phyloP scores from a whole-genome alignment of 192 early-diverging fungal species.

The Rhizophagus prolifer region DNA sequence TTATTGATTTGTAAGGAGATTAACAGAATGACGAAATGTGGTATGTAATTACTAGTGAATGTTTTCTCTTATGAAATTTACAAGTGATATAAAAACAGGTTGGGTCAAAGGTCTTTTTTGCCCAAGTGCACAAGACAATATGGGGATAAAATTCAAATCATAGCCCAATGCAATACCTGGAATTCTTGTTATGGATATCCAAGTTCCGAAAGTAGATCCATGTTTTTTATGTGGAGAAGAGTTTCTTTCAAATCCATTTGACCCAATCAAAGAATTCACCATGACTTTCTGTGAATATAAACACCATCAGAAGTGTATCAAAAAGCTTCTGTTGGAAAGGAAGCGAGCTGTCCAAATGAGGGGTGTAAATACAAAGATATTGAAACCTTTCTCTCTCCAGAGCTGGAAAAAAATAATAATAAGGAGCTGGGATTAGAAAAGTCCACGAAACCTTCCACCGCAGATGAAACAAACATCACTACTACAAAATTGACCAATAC shows the following conservation, averaged over 20 bases:
- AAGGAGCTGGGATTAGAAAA: background rate
- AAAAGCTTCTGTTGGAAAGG: background rate
- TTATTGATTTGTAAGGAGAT: too few relatives aligned
- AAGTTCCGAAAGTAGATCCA: background rate
- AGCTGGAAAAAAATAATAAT: background rate
- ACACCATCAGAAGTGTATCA: background rate
- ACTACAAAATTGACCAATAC: background rate
- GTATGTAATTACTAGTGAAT: background rate
- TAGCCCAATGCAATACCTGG: background rate
- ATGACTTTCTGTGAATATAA: background rate
- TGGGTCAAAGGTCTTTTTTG: too few relatives aligned
- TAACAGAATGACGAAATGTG: too few relatives aligned
- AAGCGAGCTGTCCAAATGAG: background rate
- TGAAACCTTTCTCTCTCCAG: background rate
- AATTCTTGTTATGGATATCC: background rate
- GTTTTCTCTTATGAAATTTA: conserved; percentile 2
- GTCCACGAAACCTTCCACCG: background rate
- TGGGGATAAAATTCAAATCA: background rate
- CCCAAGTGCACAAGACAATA: background rate
- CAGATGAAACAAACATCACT: background rate
- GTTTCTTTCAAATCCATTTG: background rate
- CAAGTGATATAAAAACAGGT: conserved; percentile 18
- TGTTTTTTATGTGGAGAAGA: background rate
- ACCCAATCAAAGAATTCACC: conserved; percentile 9
- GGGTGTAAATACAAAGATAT: conserved; percentile 4